Base-by-base conservation (phyloP, 2,329 filamentous ascomycete genomes). In the Fusarium tjaetaba region DNA sequence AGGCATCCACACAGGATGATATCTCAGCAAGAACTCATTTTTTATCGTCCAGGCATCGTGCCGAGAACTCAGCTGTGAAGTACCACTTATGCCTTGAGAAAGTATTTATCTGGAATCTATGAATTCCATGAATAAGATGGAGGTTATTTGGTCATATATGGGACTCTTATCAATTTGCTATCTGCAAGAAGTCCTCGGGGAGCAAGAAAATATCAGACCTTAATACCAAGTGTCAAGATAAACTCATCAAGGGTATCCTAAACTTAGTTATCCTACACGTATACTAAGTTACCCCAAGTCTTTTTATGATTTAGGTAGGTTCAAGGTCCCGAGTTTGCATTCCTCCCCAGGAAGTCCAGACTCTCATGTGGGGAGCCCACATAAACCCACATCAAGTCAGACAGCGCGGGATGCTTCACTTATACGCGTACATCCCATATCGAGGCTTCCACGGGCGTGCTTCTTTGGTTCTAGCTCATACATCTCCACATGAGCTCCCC, bases 211-310 rank as follows among this genome's bases (percentile, higher is more conserved):
- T 0, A 7, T n/a, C 1, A n/a, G 8, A 42, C 2, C 0, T n/a
- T 2, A 9, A 15, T 4, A 0, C 11, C 1, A 42, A n/a, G 0
- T 4, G 1, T 16, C 1, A 42, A n/a, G 0, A n/a, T 42, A n/a
- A 10, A n/a, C 14, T 0, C 5, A 9, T 22, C 7, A 15, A 42
- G 15, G 39, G 9, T 42, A 6, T 15, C 2, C 39, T 42, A 41
- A n/a, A n/a, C 14, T n/a, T n/a, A n/a, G n/a, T n/a, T n/a, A n/a
- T 42, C 14, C 8, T 6, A n/a, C 16, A 16, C 32, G 8, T 34
- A 16, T n/a, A n/a, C n/a, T n/a, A n/a, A n/a, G n/a, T n/a, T n/a
- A n/a, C n/a, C n/a, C n/a, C n/a, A n/a, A n/a, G n/a, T n/a, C n/a
- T n/a, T n/a, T n/a, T n/a, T n/a, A n/a, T n/a, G n/a, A n/a, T n/a